Conservation (phyloP, 2,329 filamentous ascomycete species). For the Basipetospora chlamydospora region DNA sequence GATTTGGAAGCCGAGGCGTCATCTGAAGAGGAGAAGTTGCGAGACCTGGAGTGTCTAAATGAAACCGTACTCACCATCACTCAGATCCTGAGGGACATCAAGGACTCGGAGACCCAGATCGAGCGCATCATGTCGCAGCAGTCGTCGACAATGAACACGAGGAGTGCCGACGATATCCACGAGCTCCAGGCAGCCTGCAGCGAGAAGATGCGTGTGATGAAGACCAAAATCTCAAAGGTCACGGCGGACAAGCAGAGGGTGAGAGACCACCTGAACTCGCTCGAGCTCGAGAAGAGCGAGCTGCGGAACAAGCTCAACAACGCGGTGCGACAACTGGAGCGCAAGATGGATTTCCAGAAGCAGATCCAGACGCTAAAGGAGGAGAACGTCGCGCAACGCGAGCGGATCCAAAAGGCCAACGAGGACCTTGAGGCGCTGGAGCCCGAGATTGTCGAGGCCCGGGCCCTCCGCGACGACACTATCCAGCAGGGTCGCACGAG, state of each 20-base stretch:
- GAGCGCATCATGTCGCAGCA: constrained; percentile 63
- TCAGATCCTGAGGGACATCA: constrained; percentile 58
- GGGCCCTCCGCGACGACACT: constrained; percentile 63
- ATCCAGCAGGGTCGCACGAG: constrained; percentile 55
- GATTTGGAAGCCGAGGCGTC: constrained; percentile 52
- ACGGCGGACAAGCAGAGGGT: constrained; percentile 57
- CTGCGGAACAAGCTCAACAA: constrained; percentile 56
- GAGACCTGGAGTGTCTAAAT: constrained; percentile 60
- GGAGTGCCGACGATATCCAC: constrained; percentile 73
- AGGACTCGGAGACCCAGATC: constrained; percentile 57
- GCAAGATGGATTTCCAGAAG: constrained; percentile 54
- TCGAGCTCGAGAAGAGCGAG: constrained; percentile 69
- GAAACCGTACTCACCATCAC: constrained; percentile 65
- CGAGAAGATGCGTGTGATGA: constrained; percentile 52
- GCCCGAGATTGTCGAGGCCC: constrained; percentile 62
- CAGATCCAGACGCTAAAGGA: constrained; percentile 63
- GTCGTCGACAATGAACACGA: constrained; percentile 43
- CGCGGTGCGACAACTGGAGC: constrained; percentile 62
- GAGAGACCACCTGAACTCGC: constrained; percentile 48
- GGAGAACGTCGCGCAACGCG: constrained; percentile 52
- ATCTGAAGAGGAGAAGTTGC: constrained; percentile 48
- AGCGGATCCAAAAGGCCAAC: constrained; percentile 55
- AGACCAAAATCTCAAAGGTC: constrained; percentile 50
- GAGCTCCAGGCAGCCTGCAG: constrained; percentile 53
- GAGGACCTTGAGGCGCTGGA: constrained; percentile 58